These are phyloP conservation scores for Musa itinerans DNA, from an alignment of 176 grass and related monocot genomes.

Conservation along the genomic window DNA sequence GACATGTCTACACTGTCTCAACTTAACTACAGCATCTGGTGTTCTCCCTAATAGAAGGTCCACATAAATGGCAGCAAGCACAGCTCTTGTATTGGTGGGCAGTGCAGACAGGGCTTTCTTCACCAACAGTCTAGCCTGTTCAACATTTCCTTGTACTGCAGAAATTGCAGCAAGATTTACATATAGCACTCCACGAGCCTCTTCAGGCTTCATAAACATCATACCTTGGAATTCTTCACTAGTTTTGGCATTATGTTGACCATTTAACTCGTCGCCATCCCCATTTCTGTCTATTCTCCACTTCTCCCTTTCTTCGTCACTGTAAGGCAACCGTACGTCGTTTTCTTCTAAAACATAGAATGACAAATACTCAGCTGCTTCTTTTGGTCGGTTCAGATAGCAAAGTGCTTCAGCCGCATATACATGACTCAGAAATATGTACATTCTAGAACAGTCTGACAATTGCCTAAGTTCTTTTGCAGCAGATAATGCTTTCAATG, in stretches of 20 bases:
- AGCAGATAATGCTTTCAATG: constrained; percentile 54
- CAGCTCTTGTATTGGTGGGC: constrained; percentile 56
- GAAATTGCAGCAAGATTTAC: constrained; percentile 57
- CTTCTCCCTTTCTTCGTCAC: constrained; percentile 52
- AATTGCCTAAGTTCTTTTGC: constrained; percentile 47
- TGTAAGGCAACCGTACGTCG: constrained; percentile 49
- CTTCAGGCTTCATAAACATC: constrained; percentile 42
- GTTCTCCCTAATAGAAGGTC: constrained; percentile 69
- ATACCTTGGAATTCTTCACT: constrained; percentile 36
- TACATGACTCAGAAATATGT: constrained; percentile 57
- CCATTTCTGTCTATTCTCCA: constrained; percentile 50
- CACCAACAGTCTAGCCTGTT: constrained; percentile 49
- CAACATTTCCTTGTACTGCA: constrained; percentile 62
- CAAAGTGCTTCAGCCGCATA: constrained; percentile 84
- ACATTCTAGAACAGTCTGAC: constrained; percentile 60
- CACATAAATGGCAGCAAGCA: constrained; percentile 68
- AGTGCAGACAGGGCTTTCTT: constrained; percentile 38
- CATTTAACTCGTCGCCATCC: constrained; percentile 47
- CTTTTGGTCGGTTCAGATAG: constrained; percentile 49
- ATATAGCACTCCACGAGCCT: constrained; percentile 54
- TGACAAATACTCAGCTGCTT: constrained; percentile 60
- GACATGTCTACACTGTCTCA: constrained; percentile 67
- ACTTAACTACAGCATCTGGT: constrained; percentile 58
- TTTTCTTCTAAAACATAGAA: constrained; percentile 58
- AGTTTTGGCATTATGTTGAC: constrained; percentile 32